Percentiles rank a stretch among this genome's conserved stretches.
phyloP scores from a whole-genome alignment of 371 early-diverging fungal genomes.

The Paraphysoderma sedebokerense region DNA sequence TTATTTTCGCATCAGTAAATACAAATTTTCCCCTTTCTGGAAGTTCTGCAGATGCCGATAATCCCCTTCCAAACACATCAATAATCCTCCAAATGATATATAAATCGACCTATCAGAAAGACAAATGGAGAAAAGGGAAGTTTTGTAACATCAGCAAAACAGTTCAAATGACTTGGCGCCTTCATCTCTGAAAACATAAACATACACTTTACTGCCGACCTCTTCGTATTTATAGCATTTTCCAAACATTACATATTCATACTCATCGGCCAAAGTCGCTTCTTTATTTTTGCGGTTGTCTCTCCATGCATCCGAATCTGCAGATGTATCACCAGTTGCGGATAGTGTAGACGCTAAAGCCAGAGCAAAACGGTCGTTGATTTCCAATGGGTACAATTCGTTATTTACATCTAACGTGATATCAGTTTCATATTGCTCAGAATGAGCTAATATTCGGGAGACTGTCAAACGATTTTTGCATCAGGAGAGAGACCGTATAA shows the following conservation, averaged over 20 bases:
- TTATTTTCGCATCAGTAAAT: conserved; percentile 72
- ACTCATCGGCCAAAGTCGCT: conserved; percentile 73
- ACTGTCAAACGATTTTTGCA: conserved; percentile 25
- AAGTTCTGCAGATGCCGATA: conserved; percentile 63
- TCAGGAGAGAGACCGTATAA: not conserved
- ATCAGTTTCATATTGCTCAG: conserved; percentile 76
- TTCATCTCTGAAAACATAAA: conserved; percentile 4
- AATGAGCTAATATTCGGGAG: conserved; percentile 67
- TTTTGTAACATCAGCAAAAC: not conserved
- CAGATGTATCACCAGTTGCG: conserved; percentile 14
- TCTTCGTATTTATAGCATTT: conserved; percentile 89
- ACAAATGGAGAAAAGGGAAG: not conserved
- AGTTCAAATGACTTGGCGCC: not conserved
- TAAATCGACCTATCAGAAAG: conserved; percentile 36
- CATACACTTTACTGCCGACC: conserved; percentile 51
- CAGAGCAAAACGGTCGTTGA: conserved; percentile 67
- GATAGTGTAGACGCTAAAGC: conserved; percentile 62
- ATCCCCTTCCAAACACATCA: conserved; percentile 81
- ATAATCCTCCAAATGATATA: conserved; percentile 81
- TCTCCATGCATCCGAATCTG: conserved; percentile 11
- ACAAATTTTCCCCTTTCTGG: conserved; percentile 67
- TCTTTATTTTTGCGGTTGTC: conserved; percentile 15
- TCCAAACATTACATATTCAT: conserved; percentile 95
- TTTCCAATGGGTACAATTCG: conserved; percentile 75
- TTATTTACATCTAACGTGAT: conserved; percentile 78